A percentile compares a stretch with the other conserved stretches of the same genome.
phyloP scores from a whole-genome alignment of 2,329 filamentous ascomycete genomes.

The Pseudogymnoascus sp. region DNA sequence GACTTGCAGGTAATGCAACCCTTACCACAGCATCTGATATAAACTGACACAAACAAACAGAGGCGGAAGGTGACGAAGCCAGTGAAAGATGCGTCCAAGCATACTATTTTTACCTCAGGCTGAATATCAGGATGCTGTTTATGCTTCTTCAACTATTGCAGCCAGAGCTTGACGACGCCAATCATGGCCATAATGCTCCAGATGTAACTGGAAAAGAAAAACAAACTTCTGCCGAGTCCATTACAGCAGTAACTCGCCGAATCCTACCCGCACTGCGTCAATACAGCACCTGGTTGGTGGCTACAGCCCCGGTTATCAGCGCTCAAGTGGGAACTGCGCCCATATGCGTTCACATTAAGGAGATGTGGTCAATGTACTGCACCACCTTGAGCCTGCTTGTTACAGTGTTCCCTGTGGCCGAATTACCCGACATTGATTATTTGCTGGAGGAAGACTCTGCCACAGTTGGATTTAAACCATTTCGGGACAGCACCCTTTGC shows the following conservation, averaged over 20 bases:
- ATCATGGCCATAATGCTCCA: conserved; percentile 31
- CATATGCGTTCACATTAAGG: conserved; percentile 47
- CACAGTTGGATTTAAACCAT: conserved; percentile 55
- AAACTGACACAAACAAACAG: conserved; percentile 27
- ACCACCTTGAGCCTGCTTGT: conserved; percentile 50
- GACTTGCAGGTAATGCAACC: conserved; percentile 43
- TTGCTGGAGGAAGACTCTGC: conserved; percentile 61
- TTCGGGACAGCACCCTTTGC: conserved; percentile 39
- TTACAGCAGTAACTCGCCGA: conserved; percentile 50
- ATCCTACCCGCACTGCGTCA: conserved; percentile 56
- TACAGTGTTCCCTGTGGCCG: conserved; percentile 47
- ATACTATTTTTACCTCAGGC: conserved; percentile 59
- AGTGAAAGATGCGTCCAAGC: conserved; percentile 33
- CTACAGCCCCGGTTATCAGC: conserved; percentile 44
- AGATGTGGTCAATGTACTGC: conserved; percentile 60
- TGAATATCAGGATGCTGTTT: conserved; percentile 72
- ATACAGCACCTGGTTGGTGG: conserved; percentile 59
- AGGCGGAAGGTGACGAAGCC: conserved; percentile 34
- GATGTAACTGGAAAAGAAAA: conserved; percentile 32
- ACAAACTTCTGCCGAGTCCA: conserved; percentile 35
- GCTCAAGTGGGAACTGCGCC: conserved; percentile 44
- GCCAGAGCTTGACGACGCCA: conserved; percentile 46
- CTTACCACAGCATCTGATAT: neutral
- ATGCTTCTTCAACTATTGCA: conserved; percentile 62
- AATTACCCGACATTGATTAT: conserved; percentile 49